phyloP scores from a whole-genome alignment of 768 basidiomycete genomes.

The Leucocoprinus leucothites region DNA sequence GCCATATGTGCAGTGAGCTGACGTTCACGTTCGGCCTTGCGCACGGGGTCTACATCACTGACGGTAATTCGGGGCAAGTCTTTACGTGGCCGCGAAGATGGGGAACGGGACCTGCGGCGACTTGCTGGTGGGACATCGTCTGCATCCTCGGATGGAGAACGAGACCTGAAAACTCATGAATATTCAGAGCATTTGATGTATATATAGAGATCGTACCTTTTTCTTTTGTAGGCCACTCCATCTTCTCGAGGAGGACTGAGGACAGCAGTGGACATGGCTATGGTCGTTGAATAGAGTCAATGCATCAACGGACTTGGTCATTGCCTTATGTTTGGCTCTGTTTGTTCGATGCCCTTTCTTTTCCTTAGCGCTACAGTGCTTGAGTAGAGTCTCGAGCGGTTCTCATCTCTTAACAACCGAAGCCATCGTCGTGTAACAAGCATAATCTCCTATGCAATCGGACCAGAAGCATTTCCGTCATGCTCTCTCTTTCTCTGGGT shows the following conservation, averaged over 20 bases:
- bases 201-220: constrained; percentile 34
- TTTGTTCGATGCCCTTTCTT: neutral
- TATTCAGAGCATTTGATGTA: neutral
- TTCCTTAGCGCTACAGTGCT: too few species aligned
- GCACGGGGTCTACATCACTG: constrained; percentile 72
- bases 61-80: constrained; percentile 36
- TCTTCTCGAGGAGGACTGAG: constrained; percentile 28
- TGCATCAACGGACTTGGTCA: neutral
- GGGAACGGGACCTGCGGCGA: constrained; percentile 45
- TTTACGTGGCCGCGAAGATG: constrained; percentile 25
- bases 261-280: constrained; percentile 39
- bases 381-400: too few species aligned
- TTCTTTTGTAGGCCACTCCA: constrained; percentile 40
- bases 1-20: constrained; percentile 72
- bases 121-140: constrained; percentile 40
- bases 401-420: too few species aligned
- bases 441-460: too few species aligned
- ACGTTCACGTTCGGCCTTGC: constrained; percentile 73
- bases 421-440: too few species aligned
- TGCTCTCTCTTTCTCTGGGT: too few species aligned
- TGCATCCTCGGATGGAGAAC: constrained; percentile 40
- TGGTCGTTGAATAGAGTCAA: constrained; percentile 7
- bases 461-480: too few species aligned
- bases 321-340: constrained; percentile 8
- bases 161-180: constrained; percentile 36